Base-by-base conservation (phyloP, 805 yeast species). In the Ogataea ramenticola region DNA sequence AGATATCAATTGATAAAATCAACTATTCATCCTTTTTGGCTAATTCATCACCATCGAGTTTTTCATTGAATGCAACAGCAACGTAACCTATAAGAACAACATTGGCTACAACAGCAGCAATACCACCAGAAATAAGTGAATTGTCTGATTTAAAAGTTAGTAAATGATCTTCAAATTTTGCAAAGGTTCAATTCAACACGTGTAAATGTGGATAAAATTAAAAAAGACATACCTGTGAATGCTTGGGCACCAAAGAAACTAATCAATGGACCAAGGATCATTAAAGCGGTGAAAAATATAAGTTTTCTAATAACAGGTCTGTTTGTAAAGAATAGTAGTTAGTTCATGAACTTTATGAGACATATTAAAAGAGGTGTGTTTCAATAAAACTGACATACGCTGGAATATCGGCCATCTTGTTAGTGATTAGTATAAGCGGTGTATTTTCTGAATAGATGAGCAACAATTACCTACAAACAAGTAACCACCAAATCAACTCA, bases 71-170 rank as follows among this genome's bases (percentile, higher is more conserved):
- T 1, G 95, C 93, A 47, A 75, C 84, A 16, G 82, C 69, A 30
- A 86, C 79, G 55, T 82, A 86, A 1, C 84, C 86, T 42, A 85
- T 75, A 50, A 86, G 66, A 19, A 86, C 93, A 7, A 80, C 64
- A 56, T 86, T 86, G 24, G 93, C 93, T 45, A 77, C 76, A 16
- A 77, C 68, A 2, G 93, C 93, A 32, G 90, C 87, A n/a, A 80
- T 56, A 3, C 93, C 93, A 36, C 95, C 95, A 41, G 88, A 80
- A 12, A 82, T 65, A 14, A 85, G 61, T 1, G 89, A 75, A 54
- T 76, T 84, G 39, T 67, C 70, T 40, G 19, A 14, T 16, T 36
- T 20, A 36, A n/a, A n/a, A n/a, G n/a, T n/a, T n/a, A n/a, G n/a
- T n/a, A n/a, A n/a, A n/a, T n/a, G n/a, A n/a, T n/a, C n/a, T n/a